Base-by-base conservation (phyloP, 345 rosid genomes). In the Limnanthes douglasii region DNA sequence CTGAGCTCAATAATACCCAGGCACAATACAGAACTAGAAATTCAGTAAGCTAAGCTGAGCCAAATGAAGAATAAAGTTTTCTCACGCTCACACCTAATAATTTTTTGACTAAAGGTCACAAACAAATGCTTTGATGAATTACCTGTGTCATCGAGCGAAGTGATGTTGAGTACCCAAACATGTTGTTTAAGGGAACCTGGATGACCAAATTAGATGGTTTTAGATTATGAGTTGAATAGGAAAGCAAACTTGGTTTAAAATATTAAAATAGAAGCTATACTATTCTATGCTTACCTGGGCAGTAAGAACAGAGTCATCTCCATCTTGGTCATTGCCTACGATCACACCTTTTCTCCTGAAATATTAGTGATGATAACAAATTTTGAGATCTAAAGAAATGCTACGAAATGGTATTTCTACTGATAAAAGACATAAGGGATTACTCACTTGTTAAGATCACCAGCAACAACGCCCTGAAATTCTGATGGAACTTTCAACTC, bases 141-240 rank as follows among this genome's bases (percentile, higher is more conserved):
- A 79, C 95, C 73, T 81, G 98, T 45, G 99, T 92, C 99, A 92
- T 92, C 5, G 99, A 92, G 0, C 96, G 83, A 28, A 92, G 94
- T 3, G 94, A 26, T 3, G 99, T 92, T 2, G 99, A 92, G 57
- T 92, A 92, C 16, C 99, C 99, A 51, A 92, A 92, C 99, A 85
- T 92, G 43, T 85, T 92, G 70, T 85, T 92, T 61, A 92, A 49
- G 19, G 99, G 98, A 15, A 90, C 95, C 94, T 90, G 60, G 34
- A 49, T 39, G 23, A 33, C 39, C n/a, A 19, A 37, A 6, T 24
- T 13, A 45, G 27, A 21, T 25, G 2, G 7, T 25, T 27, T 47
- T 35, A 9, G 13, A 21, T 20, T 33, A 26, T 9, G 21, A 27
- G 40, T 22, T 4, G 23, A 24, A 1, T n/a, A n/a, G n/a, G n/a